Conservation (phyloP, 208 protist species). For the Leishmania mexicana region DNA sequence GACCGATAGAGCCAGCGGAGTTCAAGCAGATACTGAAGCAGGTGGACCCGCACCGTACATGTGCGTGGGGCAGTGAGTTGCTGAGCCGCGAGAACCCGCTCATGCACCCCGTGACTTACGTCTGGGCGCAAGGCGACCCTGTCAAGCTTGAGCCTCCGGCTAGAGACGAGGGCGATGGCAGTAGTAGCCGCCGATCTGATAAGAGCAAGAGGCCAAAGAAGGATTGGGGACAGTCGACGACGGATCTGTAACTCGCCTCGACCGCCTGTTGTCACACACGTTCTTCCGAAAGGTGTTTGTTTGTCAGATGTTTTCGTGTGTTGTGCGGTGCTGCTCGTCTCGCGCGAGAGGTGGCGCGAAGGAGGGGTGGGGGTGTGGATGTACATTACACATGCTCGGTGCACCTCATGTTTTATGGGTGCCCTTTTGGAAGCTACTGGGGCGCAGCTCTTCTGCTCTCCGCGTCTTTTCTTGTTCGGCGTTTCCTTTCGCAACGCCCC, state of each 20-base stretch:
- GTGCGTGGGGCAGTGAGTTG: slow-evolving; percentile 31
- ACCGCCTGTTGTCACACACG: not conserved
- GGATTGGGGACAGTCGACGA: not conserved
- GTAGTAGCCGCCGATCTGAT: no score
- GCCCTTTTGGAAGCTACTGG: not conserved
- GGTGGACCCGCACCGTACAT: slow-evolving; percentile 24
- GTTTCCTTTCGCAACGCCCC: not conserved
- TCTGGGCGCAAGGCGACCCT: not conserved
- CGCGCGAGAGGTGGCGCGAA: not conserved
- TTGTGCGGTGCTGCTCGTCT: not conserved
- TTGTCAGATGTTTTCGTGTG: not conserved
- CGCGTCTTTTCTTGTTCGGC: not conserved
- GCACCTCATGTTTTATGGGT: not conserved
- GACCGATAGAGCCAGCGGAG: slow-evolving; percentile 13
- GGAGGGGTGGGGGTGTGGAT: not conserved
- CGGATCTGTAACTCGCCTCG: not conserved
- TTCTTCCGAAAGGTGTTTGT: not conserved
- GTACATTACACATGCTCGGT: slow-evolving; percentile 1
- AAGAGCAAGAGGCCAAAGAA: not conserved
- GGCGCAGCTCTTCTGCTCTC: not conserved
- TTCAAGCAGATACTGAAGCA: slow-evolving; percentile 19
- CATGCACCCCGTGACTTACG: slow-evolving; percentile 23
- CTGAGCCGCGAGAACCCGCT: slow-evolving; percentile 22
- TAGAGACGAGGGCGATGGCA: not conserved
- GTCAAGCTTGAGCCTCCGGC: not conserved